phyloP scores from a whole-genome alignment of 2,329 filamentous ascomycete genomes.

The Fusarium gaditjirri region DNA sequence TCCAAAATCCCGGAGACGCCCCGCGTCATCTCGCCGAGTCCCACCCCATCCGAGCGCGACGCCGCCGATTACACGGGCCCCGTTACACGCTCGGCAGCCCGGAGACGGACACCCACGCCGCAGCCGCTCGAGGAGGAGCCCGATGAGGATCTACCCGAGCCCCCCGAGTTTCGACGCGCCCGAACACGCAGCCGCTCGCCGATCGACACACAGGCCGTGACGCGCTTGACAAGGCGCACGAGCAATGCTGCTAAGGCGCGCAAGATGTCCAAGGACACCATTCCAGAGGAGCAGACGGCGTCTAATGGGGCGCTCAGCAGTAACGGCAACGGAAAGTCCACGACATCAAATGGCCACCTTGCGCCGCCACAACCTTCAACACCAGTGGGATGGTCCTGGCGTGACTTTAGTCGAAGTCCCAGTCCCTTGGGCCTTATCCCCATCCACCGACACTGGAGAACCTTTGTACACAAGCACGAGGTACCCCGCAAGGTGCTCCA shows the following conservation, averaged over 20 bases:
- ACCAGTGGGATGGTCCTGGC: slow-evolving; percentile 77
- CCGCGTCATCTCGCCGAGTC: slow-evolving; percentile 89
- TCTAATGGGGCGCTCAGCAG: slow-evolving; percentile 48
- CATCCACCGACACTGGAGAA: slow-evolving; percentile 91
- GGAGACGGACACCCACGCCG: slow-evolving; percentile 66
- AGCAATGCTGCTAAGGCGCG: slow-evolving; percentile 48
- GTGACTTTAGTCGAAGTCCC: slow-evolving; percentile 89
- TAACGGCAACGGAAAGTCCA: slow-evolving; percentile 50
- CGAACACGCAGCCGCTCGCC: slow-evolving; percentile 79
- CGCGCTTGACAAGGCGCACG: slow-evolving; percentile 63
- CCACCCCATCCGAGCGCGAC: slow-evolving; percentile 61
- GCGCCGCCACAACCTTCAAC: slow-evolving; percentile 72
- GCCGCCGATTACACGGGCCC: slow-evolving; percentile 71
- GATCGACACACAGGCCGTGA: slow-evolving; percentile 62
- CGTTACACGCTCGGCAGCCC: slow-evolving; percentile 78
- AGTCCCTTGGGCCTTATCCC: slow-evolving; percentile 94
- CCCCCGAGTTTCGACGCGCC: slow-evolving; percentile 67
- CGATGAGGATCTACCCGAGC: slow-evolving; percentile 60
- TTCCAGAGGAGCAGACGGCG: slow-evolving; percentile 39
- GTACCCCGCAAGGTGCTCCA: slow-evolving; percentile 94
- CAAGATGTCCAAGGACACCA: slow-evolving; percentile 36
- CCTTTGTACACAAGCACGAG: slow-evolving; percentile 95
- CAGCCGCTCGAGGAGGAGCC: slow-evolving; percentile 69
- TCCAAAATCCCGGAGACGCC: slow-evolving; percentile 78
- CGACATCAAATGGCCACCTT: slow-evolving; percentile 70